Conservation (phyloP, 2,329 filamentous ascomycete genomes). For the Fusarium sp. region DNA sequence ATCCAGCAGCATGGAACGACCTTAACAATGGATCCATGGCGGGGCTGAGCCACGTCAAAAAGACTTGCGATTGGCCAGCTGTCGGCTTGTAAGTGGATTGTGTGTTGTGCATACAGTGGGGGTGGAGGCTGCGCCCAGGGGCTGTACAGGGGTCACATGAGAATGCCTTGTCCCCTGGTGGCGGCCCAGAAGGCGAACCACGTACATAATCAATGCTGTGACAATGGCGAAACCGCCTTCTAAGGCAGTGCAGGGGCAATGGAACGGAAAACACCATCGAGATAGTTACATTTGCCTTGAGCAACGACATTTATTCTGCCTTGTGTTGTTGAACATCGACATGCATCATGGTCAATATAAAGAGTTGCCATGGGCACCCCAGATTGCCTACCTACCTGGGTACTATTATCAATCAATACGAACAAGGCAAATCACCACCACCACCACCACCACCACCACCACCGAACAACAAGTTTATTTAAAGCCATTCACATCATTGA, state of each 20-base stretch:
- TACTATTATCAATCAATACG: background rate
- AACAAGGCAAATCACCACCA: background rate
- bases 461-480: background rate
- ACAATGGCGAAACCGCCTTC: background rate
- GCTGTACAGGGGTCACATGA: background rate
- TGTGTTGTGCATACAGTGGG: background rate
- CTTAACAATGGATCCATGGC: background rate
- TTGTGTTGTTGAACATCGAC: background rate
- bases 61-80: background rate
- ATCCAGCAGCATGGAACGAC: background rate
- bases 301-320: background rate
- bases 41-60: background rate
- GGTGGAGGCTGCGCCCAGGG: background rate
- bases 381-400: background rate
- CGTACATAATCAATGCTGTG: background rate
- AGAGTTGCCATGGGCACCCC: background rate
- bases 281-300: background rate
- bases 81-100: background rate
- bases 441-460: background rate
- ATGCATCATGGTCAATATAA: background rate
- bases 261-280: background rate
- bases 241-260: background rate
- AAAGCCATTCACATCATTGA: background rate
- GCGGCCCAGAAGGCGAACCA: background rate
- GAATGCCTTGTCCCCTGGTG: background rate